A percentile compares a stretch with the other conserved stretches of the same genome.
phyloP scores from a whole-genome alignment of 2,329 filamentous ascomycete genomes.

The Trichoderma pleuroti region DNA sequence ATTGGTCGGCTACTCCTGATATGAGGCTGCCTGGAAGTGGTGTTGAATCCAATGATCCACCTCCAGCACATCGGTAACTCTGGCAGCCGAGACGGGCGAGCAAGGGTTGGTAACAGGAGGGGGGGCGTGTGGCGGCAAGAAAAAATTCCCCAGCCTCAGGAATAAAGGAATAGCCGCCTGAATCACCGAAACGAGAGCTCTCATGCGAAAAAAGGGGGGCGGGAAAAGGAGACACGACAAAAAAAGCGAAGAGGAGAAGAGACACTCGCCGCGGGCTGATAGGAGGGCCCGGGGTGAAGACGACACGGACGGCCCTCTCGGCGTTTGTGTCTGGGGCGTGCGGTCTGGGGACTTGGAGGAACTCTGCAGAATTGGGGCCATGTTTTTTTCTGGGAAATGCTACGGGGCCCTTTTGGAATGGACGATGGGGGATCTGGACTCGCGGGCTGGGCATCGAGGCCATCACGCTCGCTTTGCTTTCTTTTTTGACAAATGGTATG shows the following conservation, averaged over 20 bases:
- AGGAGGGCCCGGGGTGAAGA: not conserved
- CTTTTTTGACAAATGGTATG: not conserved
- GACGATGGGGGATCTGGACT: not conserved
- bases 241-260: not conserved
- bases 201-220: not conserved
- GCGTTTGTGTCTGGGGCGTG: not conserved
- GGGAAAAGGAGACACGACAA: not conserved
- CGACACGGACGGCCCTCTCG: constrained; percentile 1
- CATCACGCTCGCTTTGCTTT: not conserved
- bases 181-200: not conserved
- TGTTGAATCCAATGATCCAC: not conserved
- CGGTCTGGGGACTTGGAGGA: not conserved
- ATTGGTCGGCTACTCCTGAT: not conserved
- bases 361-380: not conserved
- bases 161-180: constrained; percentile 5
- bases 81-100: not conserved
- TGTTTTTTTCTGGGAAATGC: not conserved
- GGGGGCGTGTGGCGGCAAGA: not conserved
- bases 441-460: not conserved
- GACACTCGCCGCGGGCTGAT: not conserved
- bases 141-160: not conserved
- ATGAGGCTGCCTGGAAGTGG: not conserved
- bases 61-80: not conserved
- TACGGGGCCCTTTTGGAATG: not conserved
- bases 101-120: not conserved